A percentile compares a stretch with the other conserved stretches of the same genome.
phyloP scores from a whole-genome alignment of 2,329 filamentous ascomycete species.

The Setomelanomma holmii region DNA sequence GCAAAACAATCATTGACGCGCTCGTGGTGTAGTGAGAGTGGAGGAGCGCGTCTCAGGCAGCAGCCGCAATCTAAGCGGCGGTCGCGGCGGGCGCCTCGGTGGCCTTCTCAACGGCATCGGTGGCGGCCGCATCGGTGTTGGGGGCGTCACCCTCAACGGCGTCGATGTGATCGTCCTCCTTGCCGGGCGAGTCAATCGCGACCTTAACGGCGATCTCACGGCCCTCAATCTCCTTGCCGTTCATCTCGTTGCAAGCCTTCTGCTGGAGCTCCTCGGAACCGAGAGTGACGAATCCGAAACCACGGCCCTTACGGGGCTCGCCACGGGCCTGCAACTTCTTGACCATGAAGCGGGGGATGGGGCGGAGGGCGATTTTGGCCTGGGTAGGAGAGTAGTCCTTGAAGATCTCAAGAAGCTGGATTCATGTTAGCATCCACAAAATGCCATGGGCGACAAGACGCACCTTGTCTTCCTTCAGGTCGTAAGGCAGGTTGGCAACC shows the following conservation, averaged over 20 bases:
- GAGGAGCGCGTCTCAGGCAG: slow-evolving; percentile 21
- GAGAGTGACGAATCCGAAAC: slow-evolving; percentile 97
- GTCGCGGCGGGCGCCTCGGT: slow-evolving; percentile 37
- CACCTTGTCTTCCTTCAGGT: slow-evolving; percentile 97
- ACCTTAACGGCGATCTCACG: slow-evolving; percentile 99
- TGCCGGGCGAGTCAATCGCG: slow-evolving; percentile 98
- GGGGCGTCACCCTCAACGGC: slow-evolving; percentile 51
- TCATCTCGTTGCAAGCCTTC: slow-evolving; percentile 98
- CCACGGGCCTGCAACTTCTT: slow-evolving; percentile 99
- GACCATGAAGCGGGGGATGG: slow-evolving; percentile 99
- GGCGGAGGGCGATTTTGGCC: slow-evolving; percentile 97
- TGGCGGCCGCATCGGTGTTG: slow-evolving; percentile 33
- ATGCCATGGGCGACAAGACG: slow-evolving; percentile 32
- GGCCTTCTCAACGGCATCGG: slow-evolving; percentile 25
- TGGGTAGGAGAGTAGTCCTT: slow-evolving; percentile 88
- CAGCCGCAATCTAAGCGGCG: slow-evolving; percentile 42
- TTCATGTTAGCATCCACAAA: neutral
- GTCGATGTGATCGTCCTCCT: slow-evolving; percentile 81
- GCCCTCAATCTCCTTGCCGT: slow-evolving; percentile 98
- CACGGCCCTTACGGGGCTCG: slow-evolving; percentile 98
- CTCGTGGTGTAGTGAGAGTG: slow-evolving; percentile 9
- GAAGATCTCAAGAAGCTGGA: slow-evolving; percentile 96
- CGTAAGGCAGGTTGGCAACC: slow-evolving; percentile 98
- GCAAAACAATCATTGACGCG: slow-evolving; percentile 30
- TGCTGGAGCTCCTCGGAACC: slow-evolving; percentile 94